Base-by-base conservation (phyloP, 352 stramenopile species). In the Pythium folliculosum region DNA sequence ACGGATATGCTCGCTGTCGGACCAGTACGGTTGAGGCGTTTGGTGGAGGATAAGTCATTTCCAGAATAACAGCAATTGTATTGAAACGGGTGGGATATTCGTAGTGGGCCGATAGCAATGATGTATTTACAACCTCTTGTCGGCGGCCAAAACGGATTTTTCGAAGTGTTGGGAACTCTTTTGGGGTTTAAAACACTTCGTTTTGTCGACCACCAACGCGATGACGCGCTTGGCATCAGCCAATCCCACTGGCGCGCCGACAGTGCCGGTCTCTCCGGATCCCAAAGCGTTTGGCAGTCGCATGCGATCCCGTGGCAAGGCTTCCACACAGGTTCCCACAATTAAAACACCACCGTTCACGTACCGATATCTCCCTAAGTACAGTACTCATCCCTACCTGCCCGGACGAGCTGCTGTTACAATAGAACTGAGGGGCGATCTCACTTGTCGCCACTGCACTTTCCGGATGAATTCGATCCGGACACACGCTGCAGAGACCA, bases 171-270 rank as follows among this genome's bases (percentile, higher is more conserved):
- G 13, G 13, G 40, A 47, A 47, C 40, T 19, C 40, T 47, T 47
- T 47, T 19, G 17, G 14, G 40, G 40, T 47, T 47, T 47, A 47
- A 47, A 47, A 47, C 40, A 47, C 40, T 47, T n/a, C 14, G 37
- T 17, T 21, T 47, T 47, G 35, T 40, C 40, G 40, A 47, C 40
- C 40, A 61, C n/a, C 54, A 23, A 61, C 40, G 38, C 23, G 54
- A 61, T 61, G 54, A 61, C 54, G 54, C 54, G 32, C 54, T 25
- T 44, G 54, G 54, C 54, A 61, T 61, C 54, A 61, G 35, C 23
- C 48, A 21, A 25, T 23, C 25, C 23, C 2, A 3, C 5, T 1
- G 8, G 35, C 35, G 35, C 35, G 4, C 35, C 35, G 8, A 14
- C 35, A 13, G 17, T 21, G 9, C 0, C 40, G 40, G 6, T 40